phyloP scores from a whole-genome alignment of 1,139 yeast species.

The Magnusiomyces fungicola region DNA sequence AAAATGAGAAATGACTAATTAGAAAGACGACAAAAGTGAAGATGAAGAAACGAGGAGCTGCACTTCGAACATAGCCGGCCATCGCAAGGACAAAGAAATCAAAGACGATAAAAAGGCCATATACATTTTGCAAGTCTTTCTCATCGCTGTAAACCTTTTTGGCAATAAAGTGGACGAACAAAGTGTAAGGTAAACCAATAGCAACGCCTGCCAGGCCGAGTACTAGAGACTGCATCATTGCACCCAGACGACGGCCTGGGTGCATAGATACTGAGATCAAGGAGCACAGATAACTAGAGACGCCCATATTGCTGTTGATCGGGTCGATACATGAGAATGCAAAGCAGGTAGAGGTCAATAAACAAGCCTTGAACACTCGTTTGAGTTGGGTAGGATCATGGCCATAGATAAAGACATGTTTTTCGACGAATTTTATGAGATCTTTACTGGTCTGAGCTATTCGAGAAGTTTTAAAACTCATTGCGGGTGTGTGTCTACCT shows the following conservation, averaged over 20 bases:
- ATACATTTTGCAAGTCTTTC: conserved; percentile 29
- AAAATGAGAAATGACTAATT: conserved; percentile 43
- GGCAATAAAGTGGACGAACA: conserved; percentile 39
- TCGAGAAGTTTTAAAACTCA: too few species aligned
- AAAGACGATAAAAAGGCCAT: conserved; percentile 39
- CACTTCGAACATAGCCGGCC: conserved; percentile 44
- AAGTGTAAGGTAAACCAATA: conserved; percentile 39
- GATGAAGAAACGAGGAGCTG: conserved; percentile 40
- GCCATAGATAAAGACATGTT: conserved; percentile 14
- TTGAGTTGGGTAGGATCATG: conserved; percentile 13
- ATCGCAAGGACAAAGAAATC: conserved; percentile 41
- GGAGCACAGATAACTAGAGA: conserved; percentile 39
- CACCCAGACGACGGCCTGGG: conserved; percentile 44
- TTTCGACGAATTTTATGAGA: not conserved
- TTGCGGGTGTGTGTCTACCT: too few species aligned
- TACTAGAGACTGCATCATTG: conserved; percentile 39
- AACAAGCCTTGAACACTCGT: conserved; percentile 35
- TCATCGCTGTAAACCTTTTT: conserved; percentile 26
- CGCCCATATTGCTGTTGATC: conserved; percentile 34
- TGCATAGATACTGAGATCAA: conserved; percentile 42
- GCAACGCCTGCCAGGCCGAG: conserved; percentile 37
- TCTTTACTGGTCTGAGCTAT: too few species aligned
- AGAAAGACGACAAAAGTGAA: conserved; percentile 41
- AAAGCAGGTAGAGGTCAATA: conserved; percentile 37
- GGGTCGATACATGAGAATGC: conserved; percentile 35